These are phyloP conservation scores for Cercospora janseana DNA, from an alignment of 2,329 filamentous ascomycete species.

Conservation along the genomic window DNA sequence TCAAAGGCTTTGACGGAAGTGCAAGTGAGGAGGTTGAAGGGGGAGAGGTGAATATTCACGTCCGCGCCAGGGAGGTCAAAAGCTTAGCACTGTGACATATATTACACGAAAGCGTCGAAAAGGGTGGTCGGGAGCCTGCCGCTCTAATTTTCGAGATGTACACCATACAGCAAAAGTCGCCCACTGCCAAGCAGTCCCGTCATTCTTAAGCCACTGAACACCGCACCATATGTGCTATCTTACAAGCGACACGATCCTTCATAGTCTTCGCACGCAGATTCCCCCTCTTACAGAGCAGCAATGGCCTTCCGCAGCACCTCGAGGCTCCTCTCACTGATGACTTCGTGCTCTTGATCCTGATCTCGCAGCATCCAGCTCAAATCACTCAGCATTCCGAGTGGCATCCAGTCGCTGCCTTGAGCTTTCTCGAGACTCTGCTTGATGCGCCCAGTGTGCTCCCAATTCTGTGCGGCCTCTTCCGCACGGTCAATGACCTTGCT, in stretches of 20 bases:
- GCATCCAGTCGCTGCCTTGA: slow-evolving; percentile 69
- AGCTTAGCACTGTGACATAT: neutral
- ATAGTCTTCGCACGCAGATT: too few species aligned
- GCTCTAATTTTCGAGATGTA: neutral
- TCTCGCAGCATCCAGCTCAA: slow-evolving; percentile 72
- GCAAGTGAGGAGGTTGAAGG: slow-evolving; percentile 78
- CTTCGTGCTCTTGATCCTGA: slow-evolving; percentile 33
- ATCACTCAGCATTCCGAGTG: slow-evolving; percentile 83
- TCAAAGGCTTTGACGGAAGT: slow-evolving; percentile 90
- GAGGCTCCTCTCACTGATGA: slow-evolving; percentile 51
- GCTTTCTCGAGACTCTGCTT: slow-evolving; percentile 84
- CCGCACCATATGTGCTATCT: neutral
- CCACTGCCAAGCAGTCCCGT: too few species aligned
- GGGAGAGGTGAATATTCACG: slow-evolving; percentile 61
- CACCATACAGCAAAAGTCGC: neutral
- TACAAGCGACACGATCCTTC: neutral
- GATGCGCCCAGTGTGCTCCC: slow-evolving; percentile 90
- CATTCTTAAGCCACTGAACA: too few species aligned
- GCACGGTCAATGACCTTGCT: slow-evolving; percentile 78
- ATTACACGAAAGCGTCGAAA: neutral
- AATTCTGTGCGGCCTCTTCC: slow-evolving; percentile 82
- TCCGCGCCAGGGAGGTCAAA: slow-evolving; percentile 4
- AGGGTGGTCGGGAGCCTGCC: neutral
- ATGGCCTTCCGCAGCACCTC: slow-evolving; percentile 59
- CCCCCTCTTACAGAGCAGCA: slow-evolving; percentile 46